Conservation (phyloP, 805 yeast genomes). For the Yarrowia keelungensis region DNA sequence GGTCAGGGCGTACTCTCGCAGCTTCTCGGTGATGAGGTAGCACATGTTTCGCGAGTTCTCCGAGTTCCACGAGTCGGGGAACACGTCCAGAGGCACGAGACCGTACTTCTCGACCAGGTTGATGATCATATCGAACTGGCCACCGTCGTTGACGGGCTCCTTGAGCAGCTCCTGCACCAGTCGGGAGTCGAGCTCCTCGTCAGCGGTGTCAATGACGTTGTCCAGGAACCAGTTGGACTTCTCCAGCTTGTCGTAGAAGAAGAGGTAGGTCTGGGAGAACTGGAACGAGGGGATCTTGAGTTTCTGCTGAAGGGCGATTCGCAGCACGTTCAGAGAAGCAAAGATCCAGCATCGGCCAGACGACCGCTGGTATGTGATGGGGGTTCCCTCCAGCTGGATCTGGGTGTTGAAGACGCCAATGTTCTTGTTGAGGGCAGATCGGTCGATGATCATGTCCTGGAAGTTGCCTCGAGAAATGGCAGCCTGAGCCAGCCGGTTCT, state of each 20-base stretch:
- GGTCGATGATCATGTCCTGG: conserved; percentile 51
- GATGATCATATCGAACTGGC: conserved; percentile 85
- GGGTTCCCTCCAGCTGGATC: conserved; percentile 61
- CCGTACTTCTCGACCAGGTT: conserved; percentile 83
- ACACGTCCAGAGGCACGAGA: conserved; percentile 72
- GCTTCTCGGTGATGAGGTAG: conserved; percentile 66
- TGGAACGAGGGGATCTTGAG: conserved; percentile 72
- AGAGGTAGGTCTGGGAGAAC: conserved; percentile 77
- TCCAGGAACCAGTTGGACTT: conserved; percentile 82
- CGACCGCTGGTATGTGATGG: conserved; percentile 73
- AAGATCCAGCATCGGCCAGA: conserved; percentile 91
- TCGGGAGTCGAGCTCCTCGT: conserved; percentile 72
- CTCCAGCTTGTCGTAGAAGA: conserved; percentile 86
- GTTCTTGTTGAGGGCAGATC: conserved; percentile 39
- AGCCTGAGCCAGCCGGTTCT: conserved; percentile 61
- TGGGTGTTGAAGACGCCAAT: conserved; percentile 53
- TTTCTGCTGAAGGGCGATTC: conserved; percentile 66
- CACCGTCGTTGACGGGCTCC: conserved; percentile 82
- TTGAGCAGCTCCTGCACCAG: conserved; percentile 68
- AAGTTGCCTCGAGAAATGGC: conserved; percentile 60
- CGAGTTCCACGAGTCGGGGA: conserved; percentile 70
- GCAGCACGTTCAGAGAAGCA: conserved; percentile 77
- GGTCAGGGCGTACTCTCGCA: conserved; percentile 78
- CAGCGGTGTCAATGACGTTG: conserved; percentile 72
- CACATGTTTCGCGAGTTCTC: conserved; percentile 62